Evolutionary conservation across 2,329 filamentous ascomycete species (phyloP).

Genomic region (Lecanicillium sp.): DNA sequence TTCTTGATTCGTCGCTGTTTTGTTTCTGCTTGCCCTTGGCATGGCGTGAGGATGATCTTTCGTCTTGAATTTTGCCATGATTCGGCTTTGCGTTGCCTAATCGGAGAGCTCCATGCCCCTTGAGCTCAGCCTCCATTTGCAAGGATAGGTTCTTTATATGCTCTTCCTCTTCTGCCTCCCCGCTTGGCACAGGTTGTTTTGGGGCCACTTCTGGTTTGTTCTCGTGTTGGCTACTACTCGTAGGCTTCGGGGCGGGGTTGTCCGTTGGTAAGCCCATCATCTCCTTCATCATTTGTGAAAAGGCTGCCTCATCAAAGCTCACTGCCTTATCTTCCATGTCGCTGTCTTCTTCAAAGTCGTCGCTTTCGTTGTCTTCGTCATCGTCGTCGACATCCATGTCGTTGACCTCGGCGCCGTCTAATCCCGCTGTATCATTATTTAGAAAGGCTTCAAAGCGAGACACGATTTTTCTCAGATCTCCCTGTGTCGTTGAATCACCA

Average conservation of each 20-base stretch:
- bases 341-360: constrained; percentile 48
- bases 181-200: no score
- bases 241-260: background rate
- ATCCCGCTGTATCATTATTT: constrained; percentile 74
- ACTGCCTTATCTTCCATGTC: constrained; percentile 69
- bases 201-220: background rate
- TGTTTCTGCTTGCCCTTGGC: constrained; percentile 17
- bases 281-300: constrained; percentile 81
- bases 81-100: constrained; percentile 34
- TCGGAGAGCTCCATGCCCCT: constrained; percentile 59
- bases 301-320: constrained; percentile 79
- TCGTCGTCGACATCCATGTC: constrained; percentile 65
- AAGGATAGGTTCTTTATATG: constrained; percentile 60
- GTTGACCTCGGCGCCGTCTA: constrained; percentile 68
- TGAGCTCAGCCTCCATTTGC: constrained; percentile 68
- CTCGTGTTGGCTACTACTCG: background rate
- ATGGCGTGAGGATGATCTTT: constrained; percentile 6
- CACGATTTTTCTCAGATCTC: constrained; percentile 83
- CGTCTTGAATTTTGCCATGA: constrained; percentile 23
- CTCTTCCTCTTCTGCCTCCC: constrained; percentile 45
- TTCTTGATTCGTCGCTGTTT: constrained; percentile 20
- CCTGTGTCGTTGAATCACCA: constrained; percentile 61
- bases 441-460: constrained; percentile 89
- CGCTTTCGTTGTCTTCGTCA: constrained; percentile 44
- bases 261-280: constrained; percentile 66